A percentile compares a stretch with the other conserved stretches of the same genome.
Evolutionary conservation across 2,329 filamentous ascomycete species (phyloP).

Genomic region (Exophiala sideris): DNA sequence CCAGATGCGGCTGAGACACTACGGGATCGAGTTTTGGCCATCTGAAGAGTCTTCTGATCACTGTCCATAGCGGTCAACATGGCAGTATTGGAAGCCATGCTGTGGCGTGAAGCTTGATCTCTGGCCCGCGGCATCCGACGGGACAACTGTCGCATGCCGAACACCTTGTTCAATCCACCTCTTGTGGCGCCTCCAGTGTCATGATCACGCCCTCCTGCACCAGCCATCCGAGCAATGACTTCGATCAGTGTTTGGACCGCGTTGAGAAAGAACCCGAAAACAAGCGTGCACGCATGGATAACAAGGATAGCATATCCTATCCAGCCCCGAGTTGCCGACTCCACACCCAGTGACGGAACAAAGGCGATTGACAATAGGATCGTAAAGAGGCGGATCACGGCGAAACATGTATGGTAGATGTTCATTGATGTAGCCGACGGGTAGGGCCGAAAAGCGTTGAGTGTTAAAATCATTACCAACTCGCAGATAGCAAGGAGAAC

Average conservation of each 20-base stretch:
- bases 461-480: slow-evolving; percentile 79
- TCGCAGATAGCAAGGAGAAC: slow-evolving; percentile 92
- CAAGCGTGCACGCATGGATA: slow-evolving; percentile 76
- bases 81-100: slow-evolving; percentile 75
- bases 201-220: slow-evolving; percentile 62
- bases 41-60: slow-evolving; percentile 58
- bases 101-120: slow-evolving; percentile 62
- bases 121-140: slow-evolving; percentile 62
- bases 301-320: slow-evolving; percentile 88
- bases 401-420: slow-evolving; percentile 84
- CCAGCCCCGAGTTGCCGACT: slow-evolving; percentile 82
- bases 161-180: slow-evolving; percentile 84
- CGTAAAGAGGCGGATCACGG: slow-evolving; percentile 70
- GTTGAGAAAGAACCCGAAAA: slow-evolving; percentile 92
- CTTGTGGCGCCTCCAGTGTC: slow-evolving; percentile 58
- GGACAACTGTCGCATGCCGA: slow-evolving; percentile 85
- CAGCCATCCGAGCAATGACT: slow-evolving; percentile 75
- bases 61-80: slow-evolving; percentile 64
- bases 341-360: slow-evolving; percentile 74
- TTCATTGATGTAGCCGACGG: slow-evolving; percentile 95
- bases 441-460: slow-evolving; percentile 88
- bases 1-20: slow-evolving; percentile 62
- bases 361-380: slow-evolving; percentile 78
- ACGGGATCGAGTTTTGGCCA: slow-evolving; percentile 52
- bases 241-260: slow-evolving; percentile 87